These are phyloP conservation scores for Pyrenophora seminiperda DNA, from an alignment of 2,329 filamentous ascomycete genomes.

Conservation along the genomic window DNA sequence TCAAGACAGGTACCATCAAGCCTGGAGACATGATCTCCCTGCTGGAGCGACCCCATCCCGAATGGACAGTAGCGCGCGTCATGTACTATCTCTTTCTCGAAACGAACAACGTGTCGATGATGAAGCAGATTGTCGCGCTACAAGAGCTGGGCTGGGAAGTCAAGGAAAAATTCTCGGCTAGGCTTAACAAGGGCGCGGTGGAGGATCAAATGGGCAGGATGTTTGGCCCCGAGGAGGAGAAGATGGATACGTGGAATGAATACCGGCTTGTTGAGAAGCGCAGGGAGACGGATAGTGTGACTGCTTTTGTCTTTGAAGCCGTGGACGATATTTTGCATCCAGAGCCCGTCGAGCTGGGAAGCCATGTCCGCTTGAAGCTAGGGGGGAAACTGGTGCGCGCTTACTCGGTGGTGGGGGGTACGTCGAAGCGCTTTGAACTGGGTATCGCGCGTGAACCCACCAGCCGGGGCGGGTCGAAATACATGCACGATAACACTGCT, in stretches of 20 bases:
- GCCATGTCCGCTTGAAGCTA: conserved; percentile 63
- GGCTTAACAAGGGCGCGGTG: conserved; percentile 56
- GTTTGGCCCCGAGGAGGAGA: conserved; percentile 33
- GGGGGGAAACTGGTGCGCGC: conserved; percentile 62
- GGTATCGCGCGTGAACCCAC: conserved; percentile 62
- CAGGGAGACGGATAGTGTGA: conserved; percentile 57
- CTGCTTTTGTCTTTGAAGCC: conserved; percentile 60
- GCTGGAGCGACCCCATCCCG: conserved; percentile 60
- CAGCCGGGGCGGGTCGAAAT: conserved; percentile 66
- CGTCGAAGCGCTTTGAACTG: conserved; percentile 58
- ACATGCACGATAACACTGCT: conserved; percentile 58
- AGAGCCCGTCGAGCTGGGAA: conserved; percentile 52
- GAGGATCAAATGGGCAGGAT: conserved; percentile 40
- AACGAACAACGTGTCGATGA: conserved; percentile 54
- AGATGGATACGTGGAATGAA: conserved; percentile 43
- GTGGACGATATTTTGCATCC: conserved; percentile 39
- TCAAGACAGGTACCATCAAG: conserved; percentile 60
- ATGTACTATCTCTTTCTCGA: conserved; percentile 67
- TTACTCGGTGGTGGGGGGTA: conserved; percentile 65
- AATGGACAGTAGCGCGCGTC: conserved; percentile 67
- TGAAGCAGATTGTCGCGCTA: conserved; percentile 50
- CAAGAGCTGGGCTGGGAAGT: conserved; percentile 58
- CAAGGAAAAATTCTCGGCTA: conserved; percentile 57
- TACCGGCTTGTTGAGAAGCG: conserved; percentile 57
- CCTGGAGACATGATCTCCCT: conserved; percentile 64